A percentile compares a stretch with the other conserved stretches of the same genome.
These are phyloP conservation scores for Pleurotus tuoliensis DNA, from an alignment of 768 basidiomycete species.

Conservation along the genomic window DNA sequence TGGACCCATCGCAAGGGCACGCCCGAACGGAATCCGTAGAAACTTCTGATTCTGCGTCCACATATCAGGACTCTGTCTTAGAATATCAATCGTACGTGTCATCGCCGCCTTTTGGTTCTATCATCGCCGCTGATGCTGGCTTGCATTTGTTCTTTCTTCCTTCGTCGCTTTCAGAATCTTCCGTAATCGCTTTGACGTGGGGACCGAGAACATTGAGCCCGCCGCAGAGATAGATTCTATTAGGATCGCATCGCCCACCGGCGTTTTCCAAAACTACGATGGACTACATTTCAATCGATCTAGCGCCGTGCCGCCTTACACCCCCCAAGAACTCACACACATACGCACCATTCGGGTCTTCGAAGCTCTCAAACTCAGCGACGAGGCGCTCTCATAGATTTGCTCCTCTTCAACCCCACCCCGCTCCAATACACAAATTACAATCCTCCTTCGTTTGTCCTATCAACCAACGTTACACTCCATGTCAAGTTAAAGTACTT, in stretches of 20 bases:
- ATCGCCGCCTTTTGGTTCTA: neutral
- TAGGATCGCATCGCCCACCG: slow-evolving; percentile 4
- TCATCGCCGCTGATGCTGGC: neutral
- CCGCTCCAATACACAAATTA: too few relatives aligned
- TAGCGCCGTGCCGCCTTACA: slow-evolving; percentile 18
- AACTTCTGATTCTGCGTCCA: slow-evolving; percentile 7
- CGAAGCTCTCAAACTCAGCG: slow-evolving; percentile 20
- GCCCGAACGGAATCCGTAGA: slow-evolving; percentile 8
- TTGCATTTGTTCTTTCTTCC: neutral
- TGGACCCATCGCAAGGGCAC: slow-evolving; percentile 8
- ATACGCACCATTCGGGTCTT: slow-evolving; percentile 23
- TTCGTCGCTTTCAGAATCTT: neutral
- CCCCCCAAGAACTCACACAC: slow-evolving; percentile 19
- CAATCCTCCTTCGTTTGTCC: too few relatives aligned
- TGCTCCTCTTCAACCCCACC: too few relatives aligned
- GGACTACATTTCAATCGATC: slow-evolving; percentile 11
- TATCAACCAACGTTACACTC: too few relatives aligned
- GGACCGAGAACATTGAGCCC: neutral
- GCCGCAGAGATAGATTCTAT: slow-evolving; percentile 9
- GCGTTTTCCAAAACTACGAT: slow-evolving; percentile 11
- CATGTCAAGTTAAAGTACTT: too few relatives aligned
- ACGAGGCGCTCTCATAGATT: neutral
- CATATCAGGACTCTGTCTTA: slow-evolving; percentile 9
- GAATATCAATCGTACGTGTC: slow-evolving; percentile 9
- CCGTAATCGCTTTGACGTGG: slow-evolving; percentile 7